A percentile compares a stretch with the other conserved stretches of the same genome.
These are phyloP conservation scores for Colletotrichum sp. DNA, from an alignment of 2,329 filamentous ascomycete species.

Conservation along the genomic window DNA sequence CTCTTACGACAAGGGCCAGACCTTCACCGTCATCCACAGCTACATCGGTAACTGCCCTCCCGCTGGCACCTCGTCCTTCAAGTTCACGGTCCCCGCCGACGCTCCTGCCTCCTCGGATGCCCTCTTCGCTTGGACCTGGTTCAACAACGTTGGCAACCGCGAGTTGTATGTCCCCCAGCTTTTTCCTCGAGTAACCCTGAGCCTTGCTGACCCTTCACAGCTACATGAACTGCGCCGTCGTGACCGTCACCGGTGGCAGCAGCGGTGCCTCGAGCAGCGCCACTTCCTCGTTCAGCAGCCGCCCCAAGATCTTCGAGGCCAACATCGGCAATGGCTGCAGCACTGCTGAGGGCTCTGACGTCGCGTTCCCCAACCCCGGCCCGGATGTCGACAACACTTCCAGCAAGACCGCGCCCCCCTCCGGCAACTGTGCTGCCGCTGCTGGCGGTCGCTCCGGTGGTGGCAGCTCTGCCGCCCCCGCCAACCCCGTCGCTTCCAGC, in stretches of 20 bases:
- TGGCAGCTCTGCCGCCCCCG: neutral
- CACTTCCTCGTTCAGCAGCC: conserved; percentile 48
- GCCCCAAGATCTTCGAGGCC: conserved; percentile 74
- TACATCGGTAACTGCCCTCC: conserved; percentile 61
- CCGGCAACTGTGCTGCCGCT: conserved; percentile 40
- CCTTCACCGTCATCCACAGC: conserved; percentile 71
- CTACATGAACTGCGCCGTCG: conserved; percentile 83
- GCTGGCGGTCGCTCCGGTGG: conserved; percentile 28
- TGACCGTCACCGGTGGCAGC: conserved; percentile 59
- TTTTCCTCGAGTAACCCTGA: no score
- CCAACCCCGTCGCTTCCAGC: conserved; percentile 23
- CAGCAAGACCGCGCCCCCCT: conserved; percentile 38
- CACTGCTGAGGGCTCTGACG: conserved; percentile 61
- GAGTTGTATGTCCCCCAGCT: conserved; percentile 58
- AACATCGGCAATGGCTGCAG: conserved; percentile 68
- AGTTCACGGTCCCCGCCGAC: conserved; percentile 70
- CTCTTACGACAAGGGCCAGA: conserved; percentile 73
- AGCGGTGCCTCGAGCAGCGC: conserved; percentile 33
- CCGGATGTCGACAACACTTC: conserved; percentile 49
- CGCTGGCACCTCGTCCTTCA: conserved; percentile 52
- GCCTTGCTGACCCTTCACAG: neutral
- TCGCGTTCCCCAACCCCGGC: conserved; percentile 71
- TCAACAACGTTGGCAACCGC: conserved; percentile 77
- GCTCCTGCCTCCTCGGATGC: conserved; percentile 62
- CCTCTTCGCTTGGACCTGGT: conserved; percentile 79